phyloP scores from a whole-genome alignment of 352 stramenopile genomes.

The Phytophthora tubulina region DNA sequence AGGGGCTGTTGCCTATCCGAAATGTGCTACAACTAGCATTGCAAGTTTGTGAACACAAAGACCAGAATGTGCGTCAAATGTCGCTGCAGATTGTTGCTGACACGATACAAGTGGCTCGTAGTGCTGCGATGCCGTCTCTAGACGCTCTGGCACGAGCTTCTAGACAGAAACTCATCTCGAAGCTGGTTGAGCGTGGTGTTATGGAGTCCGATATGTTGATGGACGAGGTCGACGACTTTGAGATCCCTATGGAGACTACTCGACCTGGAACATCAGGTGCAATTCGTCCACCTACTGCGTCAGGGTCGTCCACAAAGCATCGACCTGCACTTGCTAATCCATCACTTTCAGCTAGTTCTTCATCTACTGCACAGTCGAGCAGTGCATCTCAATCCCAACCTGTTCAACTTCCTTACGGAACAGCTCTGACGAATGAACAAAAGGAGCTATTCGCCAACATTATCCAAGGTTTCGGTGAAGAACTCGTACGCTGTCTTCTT shows the following conservation, averaged over 20 bases:
- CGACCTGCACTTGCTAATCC: slow-evolving; percentile 67
- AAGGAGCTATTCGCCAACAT: slow-evolving; percentile 56
- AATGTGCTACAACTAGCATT: slow-evolving; percentile 76
- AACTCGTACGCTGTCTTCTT: slow-evolving; percentile 78
- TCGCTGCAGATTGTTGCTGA: slow-evolving; percentile 78
- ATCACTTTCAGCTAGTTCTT: slow-evolving; percentile 49
- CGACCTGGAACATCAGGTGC: slow-evolving; percentile 66
- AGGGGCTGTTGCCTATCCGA: slow-evolving; percentile 59
- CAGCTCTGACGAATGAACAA: slow-evolving; percentile 71
- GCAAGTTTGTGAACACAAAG: slow-evolving; percentile 78
- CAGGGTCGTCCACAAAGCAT: slow-evolving; percentile 83
- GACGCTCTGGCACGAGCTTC: slow-evolving; percentile 68
- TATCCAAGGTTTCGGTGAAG: slow-evolving; percentile 72
- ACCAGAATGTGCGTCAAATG: slow-evolving; percentile 71
- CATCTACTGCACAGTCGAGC: slow-evolving; percentile 27
- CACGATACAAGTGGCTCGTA: slow-evolving; percentile 65
- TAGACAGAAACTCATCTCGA: slow-evolving; percentile 85
- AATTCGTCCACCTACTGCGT: slow-evolving; percentile 73
- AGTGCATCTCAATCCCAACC: slow-evolving; percentile 41
- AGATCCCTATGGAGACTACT: slow-evolving; percentile 46
- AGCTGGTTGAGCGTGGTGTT: slow-evolving; percentile 76
- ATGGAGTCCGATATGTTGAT: slow-evolving; percentile 84
- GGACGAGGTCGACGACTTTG: slow-evolving; percentile 89
- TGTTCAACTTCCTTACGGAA: slow-evolving; percentile 73
- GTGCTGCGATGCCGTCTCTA: slow-evolving; percentile 74